Evolutionary conservation across 352 stramenopile genomes (phyloP), one percentile per base, ranked within the genome.

Genomic region (Pythium chondricola): DNA sequence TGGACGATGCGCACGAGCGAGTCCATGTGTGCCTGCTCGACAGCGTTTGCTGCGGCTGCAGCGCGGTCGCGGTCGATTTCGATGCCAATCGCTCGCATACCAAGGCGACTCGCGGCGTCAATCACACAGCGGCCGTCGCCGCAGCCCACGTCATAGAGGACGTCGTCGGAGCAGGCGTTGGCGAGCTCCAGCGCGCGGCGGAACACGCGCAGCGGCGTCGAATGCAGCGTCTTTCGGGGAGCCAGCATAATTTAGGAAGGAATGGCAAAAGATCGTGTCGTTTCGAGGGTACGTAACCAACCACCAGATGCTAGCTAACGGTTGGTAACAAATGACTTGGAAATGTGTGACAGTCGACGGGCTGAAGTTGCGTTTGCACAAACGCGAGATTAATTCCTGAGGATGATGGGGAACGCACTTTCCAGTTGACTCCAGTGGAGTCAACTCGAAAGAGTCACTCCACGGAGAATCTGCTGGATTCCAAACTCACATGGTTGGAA

Each of bases 131-230:
- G 72, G 1, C 81, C 81, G 37, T 93, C 81, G 3, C 81, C 81
- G 25, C 81, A 93, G 25, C 81, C 81, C n/a, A 93, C 45, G 48
- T 93, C 81, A 52, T 81, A 88, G 17, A 93, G 62, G 25, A 90
- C 70, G 46, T 93, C 78, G 9, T 25, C 39, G 2, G 47, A 0
- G 0, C 37, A 25, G 9, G 74, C 64, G 27, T 64, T 27, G 16
- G 84, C 61, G 29, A 88, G 53, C 59, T 72, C 59, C 26, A 93
- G 59, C 20, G 77, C 81, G 22, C 60, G 61, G 30, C 61, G 45
- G 58, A 88, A 85, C 27, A 83, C 75, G 31, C 58, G 52, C 46
- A 80, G 51, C 17, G 81, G 81, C 61, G 81, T 92, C 57, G 81
- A 92, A 51, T 89, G 72, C 31, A 92, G 74, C 51, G 63, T 89